Conservation (phyloP, 441 rosid genomes). For the Raphanus hybrid region DNA sequence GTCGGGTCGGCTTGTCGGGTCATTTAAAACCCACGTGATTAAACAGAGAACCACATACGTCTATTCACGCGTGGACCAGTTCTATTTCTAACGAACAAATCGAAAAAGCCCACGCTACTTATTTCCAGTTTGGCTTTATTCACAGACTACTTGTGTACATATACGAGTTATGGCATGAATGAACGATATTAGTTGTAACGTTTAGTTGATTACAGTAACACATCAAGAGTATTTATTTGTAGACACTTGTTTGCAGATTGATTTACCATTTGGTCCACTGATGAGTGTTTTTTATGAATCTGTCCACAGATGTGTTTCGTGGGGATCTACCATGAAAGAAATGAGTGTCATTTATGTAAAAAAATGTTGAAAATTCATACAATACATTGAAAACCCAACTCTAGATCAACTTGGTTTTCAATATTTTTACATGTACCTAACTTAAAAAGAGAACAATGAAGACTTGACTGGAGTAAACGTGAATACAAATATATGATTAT, state of each 20-base stretch:
- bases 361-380: neutral
- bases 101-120: neutral
- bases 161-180: neutral
- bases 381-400: neutral
- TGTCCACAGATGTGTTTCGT: neutral
- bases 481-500: conserved; percentile 1
- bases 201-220: neutral
- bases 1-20: neutral
- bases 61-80: neutral
- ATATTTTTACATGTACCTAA: neutral
- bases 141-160: neutral
- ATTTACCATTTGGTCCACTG: neutral
- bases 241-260: neutral
- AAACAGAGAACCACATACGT: neutral
- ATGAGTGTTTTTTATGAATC: neutral
- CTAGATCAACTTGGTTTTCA: neutral
- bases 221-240: neutral
- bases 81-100: neutral
- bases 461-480: conserved; percentile 21
- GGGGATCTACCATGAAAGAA: neutral
- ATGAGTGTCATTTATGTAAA: neutral
- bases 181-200: neutral
- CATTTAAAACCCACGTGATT: neutral
- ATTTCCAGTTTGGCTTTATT: conserved; percentile 1
- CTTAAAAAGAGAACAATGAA: conserved; percentile 2